These are phyloP conservation scores for Tulasnella sp. DNA, from an alignment of 768 basidiomycete genomes.

Conservation along the genomic window DNA sequence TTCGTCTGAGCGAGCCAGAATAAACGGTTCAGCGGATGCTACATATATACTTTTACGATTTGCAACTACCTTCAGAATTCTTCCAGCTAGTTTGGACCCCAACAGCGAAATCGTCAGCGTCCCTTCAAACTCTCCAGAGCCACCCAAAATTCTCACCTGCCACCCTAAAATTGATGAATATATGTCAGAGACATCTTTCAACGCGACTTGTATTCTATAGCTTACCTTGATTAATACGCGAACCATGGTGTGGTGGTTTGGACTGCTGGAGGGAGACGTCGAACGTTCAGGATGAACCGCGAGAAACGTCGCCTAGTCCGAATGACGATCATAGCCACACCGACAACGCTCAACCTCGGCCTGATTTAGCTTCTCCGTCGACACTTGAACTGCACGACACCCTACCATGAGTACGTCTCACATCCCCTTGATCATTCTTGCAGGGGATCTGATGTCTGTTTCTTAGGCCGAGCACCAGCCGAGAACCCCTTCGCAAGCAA, in stretches of 20 bases:
- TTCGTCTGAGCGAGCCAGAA: conserved; percentile 45
- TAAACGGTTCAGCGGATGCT: conserved; percentile 13
- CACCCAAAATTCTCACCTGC: not conserved
- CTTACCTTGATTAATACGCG: conserved; percentile 87
- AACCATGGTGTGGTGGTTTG: conserved; percentile 41
- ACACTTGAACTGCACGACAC: not conserved
- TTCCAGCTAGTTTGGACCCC: conserved; percentile 27
- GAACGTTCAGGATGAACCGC: not conserved
- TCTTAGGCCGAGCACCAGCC: conserved; percentile 12
- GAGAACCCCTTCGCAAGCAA: conserved; percentile 80
- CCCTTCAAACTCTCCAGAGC: not conserved
- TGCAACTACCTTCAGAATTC: conserved; percentile 56
- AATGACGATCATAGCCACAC: conserved; percentile 2
- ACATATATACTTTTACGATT: not conserved
- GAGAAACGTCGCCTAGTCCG: not conserved
- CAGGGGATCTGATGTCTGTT: not conserved
- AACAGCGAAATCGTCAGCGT: not conserved
- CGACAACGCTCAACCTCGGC: not conserved
- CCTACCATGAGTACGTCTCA: not conserved
- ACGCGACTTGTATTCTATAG: conserved; percentile 28
- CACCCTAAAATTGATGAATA: conserved; percentile 55
- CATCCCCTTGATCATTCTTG: not conserved
- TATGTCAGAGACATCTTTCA: not conserved
- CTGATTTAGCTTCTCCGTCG: not conserved
- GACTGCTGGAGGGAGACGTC: not conserved